Evolutionary conservation across 148 eudicot species (phyloP).

Genomic region (Rhododendron kiyosumense): DNA sequence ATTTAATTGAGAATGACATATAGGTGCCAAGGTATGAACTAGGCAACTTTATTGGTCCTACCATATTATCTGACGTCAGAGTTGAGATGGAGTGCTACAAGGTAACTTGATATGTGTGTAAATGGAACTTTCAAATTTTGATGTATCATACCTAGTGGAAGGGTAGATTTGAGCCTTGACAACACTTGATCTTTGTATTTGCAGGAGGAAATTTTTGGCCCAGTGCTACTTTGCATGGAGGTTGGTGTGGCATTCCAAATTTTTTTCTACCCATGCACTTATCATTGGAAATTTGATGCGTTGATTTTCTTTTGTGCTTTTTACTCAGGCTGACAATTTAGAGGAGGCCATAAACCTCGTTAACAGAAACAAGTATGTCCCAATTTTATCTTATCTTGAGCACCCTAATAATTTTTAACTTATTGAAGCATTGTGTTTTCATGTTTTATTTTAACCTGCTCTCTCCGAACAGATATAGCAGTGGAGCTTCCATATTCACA

Average conservation of each 20-base stretch:
- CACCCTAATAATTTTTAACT: background rate
- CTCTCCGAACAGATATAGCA: constrained; percentile 34
- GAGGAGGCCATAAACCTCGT: constrained; percentile 58
- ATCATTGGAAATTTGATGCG: background rate
- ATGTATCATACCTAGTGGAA: background rate
- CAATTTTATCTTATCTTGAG: background rate
- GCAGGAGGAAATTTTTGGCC: constrained; percentile 68
- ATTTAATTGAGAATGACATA: constrained; percentile 6
- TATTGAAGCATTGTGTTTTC: background rate
- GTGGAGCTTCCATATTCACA: constrained; percentile 67
- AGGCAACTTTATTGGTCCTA: constrained; percentile 78
- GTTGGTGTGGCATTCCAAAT: constrained; percentile 16
- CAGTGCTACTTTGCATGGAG: constrained; percentile 74
- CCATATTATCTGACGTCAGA: constrained; percentile 53
- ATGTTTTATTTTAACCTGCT: constrained; percentile 11
- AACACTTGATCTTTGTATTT: constrained; percentile 6
- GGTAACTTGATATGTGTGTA: constrained; percentile 20
- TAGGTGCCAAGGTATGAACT: constrained; percentile 57
- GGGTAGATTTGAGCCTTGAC: constrained; percentile 5
- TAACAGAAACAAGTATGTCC: constrained; percentile 47
- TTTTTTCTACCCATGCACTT: background rate
- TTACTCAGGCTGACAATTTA: constrained; percentile 50
- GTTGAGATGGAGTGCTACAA: constrained; percentile 56
- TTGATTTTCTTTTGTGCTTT: background rate
- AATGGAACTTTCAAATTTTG: background rate